Base-by-base conservation (phyloP, 2,329 filamentous ascomycete genomes). In the Nigrograna mackinnonii region DNA sequence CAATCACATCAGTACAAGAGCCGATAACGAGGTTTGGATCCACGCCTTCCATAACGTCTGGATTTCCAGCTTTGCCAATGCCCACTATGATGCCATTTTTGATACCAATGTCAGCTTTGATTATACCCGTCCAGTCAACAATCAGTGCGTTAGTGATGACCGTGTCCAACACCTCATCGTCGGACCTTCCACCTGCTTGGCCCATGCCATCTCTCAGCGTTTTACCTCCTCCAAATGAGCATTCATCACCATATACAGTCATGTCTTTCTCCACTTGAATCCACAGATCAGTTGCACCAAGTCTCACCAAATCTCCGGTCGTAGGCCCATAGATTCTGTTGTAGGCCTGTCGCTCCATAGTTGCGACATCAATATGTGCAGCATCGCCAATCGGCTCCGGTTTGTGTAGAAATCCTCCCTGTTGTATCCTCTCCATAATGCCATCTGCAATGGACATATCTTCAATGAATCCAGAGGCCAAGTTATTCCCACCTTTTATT, bases 31-130 rank as follows among this genome's bases (percentile, higher is more conserved):
- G 83, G 42, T 84, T 79, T 0, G 83, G 76, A 45, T 86, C 77
- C 5, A 97, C 89, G 4, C 89, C 89, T 22, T 94, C 86, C 92
- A 96, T 96, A 35, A 95, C 83, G 69, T 97, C 92, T n/a, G 92
- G 92, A 60, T 96, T 97, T 16, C 92, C 92, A 13, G 92, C 90
- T 71, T 97, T 96, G 46, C 92, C 92, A 55, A 97, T 92, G 1
- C 84, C 92, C 20, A 86, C 85, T 58, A 97, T 96, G 28, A 87
- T 66, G 2, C 92, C 91, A 54, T 91, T 71, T 68, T 95, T 96
- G 67, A 97, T 85, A 20, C 92, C 92, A 63, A 97, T 95, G 67
- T 97, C 92, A 5, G 91, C 92, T 73, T 97, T 97, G 77, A 89
- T 95, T 61, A 97, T 96, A 35, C 92, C 92, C 1, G 81, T 86